Conservation (phyloP, 1,284 basidiomycete genomes). For the Flammula alnicola region DNA sequence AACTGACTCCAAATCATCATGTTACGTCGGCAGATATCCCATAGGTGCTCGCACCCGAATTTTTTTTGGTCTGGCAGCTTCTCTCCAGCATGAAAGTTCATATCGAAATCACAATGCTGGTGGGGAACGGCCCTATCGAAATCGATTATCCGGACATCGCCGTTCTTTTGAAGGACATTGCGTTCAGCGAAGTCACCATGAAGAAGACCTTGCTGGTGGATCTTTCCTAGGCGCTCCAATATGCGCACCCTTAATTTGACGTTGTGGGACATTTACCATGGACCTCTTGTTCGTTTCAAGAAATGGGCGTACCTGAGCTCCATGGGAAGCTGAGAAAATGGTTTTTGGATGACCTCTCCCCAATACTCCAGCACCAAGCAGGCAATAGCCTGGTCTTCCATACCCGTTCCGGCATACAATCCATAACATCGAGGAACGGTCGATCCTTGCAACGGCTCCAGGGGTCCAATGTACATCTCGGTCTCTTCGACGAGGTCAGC, state of each 20-base stretch:
- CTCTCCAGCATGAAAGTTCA: slow-evolving; percentile 31
- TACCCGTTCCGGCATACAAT: slow-evolving; percentile 34
- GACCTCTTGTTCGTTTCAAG: not conserved
- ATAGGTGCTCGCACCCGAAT: slow-evolving; percentile 36
- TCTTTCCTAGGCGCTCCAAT: slow-evolving; percentile 34
- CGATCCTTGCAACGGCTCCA: slow-evolving; percentile 35
- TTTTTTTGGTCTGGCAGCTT: slow-evolving; percentile 28
- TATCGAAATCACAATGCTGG: slow-evolving; percentile 33
- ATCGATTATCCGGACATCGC: slow-evolving; percentile 42
- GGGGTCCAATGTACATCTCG: slow-evolving; percentile 33
- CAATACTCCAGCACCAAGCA: slow-evolving; percentile 42
- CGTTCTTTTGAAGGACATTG: slow-evolving; percentile 38
- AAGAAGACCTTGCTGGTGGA: slow-evolving; percentile 38
- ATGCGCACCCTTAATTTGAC: slow-evolving; percentile 34
- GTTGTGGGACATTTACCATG: slow-evolving; percentile 17
- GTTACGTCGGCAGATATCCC: slow-evolving; percentile 33
- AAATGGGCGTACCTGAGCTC: slow-evolving; percentile 35
- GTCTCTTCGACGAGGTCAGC: slow-evolving; percentile 37
- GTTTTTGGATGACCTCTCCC: slow-evolving; percentile 36
- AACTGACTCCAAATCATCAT: slow-evolving; percentile 33
- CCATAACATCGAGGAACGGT: slow-evolving; percentile 38
- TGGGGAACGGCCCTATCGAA: slow-evolving; percentile 34
- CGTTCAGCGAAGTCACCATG: slow-evolving; percentile 44
- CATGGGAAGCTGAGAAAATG: slow-evolving; percentile 33
- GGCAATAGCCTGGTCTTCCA: slow-evolving; percentile 35